Conservation (phyloP, 1,284 basidiomycete species). For the Phlebopus sp. region DNA sequence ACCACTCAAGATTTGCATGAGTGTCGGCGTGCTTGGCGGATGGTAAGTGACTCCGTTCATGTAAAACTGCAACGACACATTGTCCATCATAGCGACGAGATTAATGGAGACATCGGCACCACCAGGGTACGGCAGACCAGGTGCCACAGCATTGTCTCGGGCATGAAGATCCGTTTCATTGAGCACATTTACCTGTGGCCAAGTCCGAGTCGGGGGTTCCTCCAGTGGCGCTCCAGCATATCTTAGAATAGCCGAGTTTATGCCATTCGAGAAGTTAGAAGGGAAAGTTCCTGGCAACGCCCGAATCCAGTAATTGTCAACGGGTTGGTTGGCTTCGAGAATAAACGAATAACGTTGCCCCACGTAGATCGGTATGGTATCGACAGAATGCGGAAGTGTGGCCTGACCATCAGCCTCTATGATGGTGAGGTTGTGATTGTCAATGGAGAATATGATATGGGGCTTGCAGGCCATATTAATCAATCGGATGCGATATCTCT, state of each 20-base stretch:
- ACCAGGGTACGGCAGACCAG: constrained; percentile 22
- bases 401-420: constrained; percentile 43
- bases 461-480: constrained; percentile 41
- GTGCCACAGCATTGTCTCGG: constrained; percentile 9
- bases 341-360: constrained; percentile 42
- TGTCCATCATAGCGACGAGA: constrained; percentile 20
- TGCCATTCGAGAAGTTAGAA: constrained; percentile 22
- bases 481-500: constrained; percentile 43
- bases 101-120: constrained; percentile 25
- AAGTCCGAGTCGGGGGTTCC: constrained; percentile 39
- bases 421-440: constrained; percentile 36
- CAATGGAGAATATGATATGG: constrained; percentile 40
- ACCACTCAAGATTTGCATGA: constrained; percentile 48
- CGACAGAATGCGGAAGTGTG: constrained; percentile 29
- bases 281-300: constrained; percentile 22
- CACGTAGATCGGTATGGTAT: constrained; percentile 30
- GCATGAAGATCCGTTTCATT: constrained; percentile 18
- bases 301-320: constrained; percentile 40
- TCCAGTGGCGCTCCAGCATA: constrained; percentile 43
- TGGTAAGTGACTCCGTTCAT: constrained; percentile 30
- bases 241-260: constrained; percentile 47
- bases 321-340: constrained; percentile 34
- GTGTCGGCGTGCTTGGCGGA: constrained; percentile 33
- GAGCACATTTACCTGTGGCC: constrained; percentile 2
- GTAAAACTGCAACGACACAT: constrained; percentile 8